phyloP scores from a whole-genome alignment of 2,329 filamentous ascomycete species.

The Pezicula rhizophila region DNA sequence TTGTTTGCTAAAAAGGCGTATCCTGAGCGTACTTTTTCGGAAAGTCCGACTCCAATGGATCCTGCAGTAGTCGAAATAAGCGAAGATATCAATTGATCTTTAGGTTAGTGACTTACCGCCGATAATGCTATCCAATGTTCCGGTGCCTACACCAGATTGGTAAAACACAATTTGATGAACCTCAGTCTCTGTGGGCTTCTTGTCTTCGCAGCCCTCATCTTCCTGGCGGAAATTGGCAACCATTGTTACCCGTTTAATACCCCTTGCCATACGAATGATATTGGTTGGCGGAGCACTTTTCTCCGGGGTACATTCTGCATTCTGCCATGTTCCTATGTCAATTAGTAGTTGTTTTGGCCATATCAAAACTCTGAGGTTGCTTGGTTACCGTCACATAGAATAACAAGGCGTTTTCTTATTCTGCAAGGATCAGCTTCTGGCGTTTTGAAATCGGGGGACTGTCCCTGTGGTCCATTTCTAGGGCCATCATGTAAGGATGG shows the following conservation, averaged over 20 bases:
- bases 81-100: background rate
- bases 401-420: too few species aligned
- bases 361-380: background rate
- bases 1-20: slow-evolving; percentile 39
- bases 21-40: background rate
- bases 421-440: too few species aligned
- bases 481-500: too few species aligned
- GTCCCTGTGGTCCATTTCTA: too few species aligned
- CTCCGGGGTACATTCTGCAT: background rate
- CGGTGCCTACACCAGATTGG: slow-evolving; percentile 1
- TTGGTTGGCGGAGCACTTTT: background rate
- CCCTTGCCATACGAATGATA: background rate
- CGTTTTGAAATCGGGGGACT: too few species aligned
- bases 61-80: background rate
- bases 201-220: background rate
- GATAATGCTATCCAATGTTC: background rate
- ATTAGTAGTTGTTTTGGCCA: background rate
- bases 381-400: too few species aligned
- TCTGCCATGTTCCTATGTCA: background rate
- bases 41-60: background rate
- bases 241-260: background rate
- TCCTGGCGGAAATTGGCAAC: background rate
- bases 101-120: background rate
- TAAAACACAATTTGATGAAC: slow-evolving; percentile 2
- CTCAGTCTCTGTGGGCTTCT: background rate